phyloP scores from a whole-genome alignment of 2,329 filamentous ascomycete genomes.

The Pochonia chlamydosporia region DNA sequence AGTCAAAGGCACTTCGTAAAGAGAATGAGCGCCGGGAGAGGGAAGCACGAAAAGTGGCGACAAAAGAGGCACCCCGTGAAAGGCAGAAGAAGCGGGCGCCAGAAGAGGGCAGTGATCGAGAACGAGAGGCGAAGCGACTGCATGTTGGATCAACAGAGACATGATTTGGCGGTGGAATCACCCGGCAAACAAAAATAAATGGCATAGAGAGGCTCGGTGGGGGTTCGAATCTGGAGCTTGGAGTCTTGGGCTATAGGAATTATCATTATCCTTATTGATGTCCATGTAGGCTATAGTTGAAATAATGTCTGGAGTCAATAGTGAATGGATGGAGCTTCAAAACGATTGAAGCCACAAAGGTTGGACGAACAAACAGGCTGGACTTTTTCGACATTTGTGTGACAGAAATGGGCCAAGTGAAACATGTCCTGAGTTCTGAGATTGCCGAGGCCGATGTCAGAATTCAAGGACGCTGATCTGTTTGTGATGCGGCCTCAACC shows the following conservation, averaged over 20 bases:
- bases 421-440: too few relatives aligned
- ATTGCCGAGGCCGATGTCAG: too few relatives aligned
- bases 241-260: not conserved
- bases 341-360: not conserved
- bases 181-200: slow-evolving; percentile 3
- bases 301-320: too few relatives aligned
- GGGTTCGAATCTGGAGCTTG: not conserved
- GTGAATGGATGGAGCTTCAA: not conserved
- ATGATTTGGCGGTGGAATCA: not conserved
- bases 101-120: slow-evolving; percentile 22
- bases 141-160: slow-evolving; percentile 22
- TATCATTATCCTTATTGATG: not conserved
- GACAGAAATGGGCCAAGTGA: not conserved
- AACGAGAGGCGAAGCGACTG: slow-evolving; percentile 27
- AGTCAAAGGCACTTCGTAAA: slow-evolving; percentile 88
- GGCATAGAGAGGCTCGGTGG: not conserved
- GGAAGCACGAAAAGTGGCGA: slow-evolving; percentile 39
- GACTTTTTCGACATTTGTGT: too few relatives aligned
- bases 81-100: slow-evolving; percentile 35
- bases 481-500: too few relatives aligned
- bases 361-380: not conserved
- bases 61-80: slow-evolving; percentile 30
- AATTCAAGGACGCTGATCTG: too few relatives aligned
- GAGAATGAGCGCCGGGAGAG: slow-evolving; percentile 70
- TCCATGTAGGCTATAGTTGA: not conserved